Base-by-base conservation (phyloP, 768 basidiomycete species). In the Agrocybe praecox region DNA sequence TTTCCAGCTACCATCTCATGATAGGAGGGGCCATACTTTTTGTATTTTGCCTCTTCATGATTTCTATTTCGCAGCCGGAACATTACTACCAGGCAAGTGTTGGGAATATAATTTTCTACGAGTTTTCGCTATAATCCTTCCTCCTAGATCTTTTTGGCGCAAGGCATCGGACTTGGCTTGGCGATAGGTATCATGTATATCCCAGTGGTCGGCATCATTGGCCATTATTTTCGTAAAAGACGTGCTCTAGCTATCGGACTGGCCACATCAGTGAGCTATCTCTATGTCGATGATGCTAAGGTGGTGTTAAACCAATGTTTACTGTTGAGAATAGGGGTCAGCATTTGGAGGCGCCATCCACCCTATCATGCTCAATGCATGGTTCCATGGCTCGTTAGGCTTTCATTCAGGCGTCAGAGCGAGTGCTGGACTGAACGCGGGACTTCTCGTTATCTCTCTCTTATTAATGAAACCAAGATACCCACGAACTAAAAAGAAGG, bases 311-410 rank as follows among this genome's bases (percentile, higher is more conserved):
- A n/a, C n/a, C n/a, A n/a, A n/a, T n/a, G n/a, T 33, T 12, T 42
- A 11, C 18, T 40, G 18, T 45, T 50, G 6, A 14, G n/a, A 45
- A 33, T 53, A 79, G 76, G 77, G 78, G 6, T 76, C 84, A n/a
- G 83, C 80, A 17, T 65, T 85, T 14, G 87, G 88, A 2, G 85
- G 83, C 11, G 75, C 82, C 21, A 62, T 88, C 9, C 84, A 86
- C 55, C 83, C 85, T 2, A 85, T 87, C 61, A 78, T 87, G 74
- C 72, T 90, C 19, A 88, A 89, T 64, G 73, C 78, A 36, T 68
- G 76, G 56, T 78, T 81, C 55, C 69, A 80, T 53, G 76, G 78
- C 3, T 61, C 60, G 2, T 71, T 79, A 15, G 84, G 87, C 2
- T 73, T 85, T 78, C 84, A 71, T n/a, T 72, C 74, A 29, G 80